These are phyloP conservation scores for Diaporthe longicolla DNA, from an alignment of 2,329 filamentous ascomycete genomes.

Conservation along the genomic window DNA sequence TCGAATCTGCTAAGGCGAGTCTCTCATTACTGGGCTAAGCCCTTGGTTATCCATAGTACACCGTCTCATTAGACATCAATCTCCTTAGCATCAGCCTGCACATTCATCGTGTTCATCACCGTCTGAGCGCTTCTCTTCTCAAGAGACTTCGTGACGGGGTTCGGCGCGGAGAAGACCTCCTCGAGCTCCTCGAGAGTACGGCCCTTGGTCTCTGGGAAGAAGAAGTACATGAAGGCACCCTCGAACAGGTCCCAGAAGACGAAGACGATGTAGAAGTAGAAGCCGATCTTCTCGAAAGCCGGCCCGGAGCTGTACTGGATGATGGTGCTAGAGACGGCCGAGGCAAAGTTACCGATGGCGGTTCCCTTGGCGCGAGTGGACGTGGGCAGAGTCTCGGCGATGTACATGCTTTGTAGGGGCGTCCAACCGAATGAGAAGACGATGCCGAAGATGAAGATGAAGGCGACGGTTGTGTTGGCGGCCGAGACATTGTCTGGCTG, in stretches of 20 bases:
- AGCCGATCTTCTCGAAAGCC: constrained; percentile 59
- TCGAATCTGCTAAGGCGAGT: neutral
- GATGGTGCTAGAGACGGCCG: constrained; percentile 54
- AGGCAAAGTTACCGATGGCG: constrained; percentile 58
- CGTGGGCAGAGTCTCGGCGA: constrained; percentile 62
- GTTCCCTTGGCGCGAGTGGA: constrained; percentile 62
- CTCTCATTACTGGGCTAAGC: neutral
- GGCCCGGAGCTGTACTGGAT: constrained; percentile 61
- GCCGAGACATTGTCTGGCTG: constrained; percentile 53
- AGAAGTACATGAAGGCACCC: constrained; percentile 62
- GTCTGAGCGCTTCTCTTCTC: constrained; percentile 59
- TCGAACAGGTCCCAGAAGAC: constrained; percentile 62
- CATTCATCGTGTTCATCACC: constrained; percentile 58
- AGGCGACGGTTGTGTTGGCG: constrained; percentile 62
- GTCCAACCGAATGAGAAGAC: constrained; percentile 67
- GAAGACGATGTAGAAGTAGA: constrained; percentile 62
- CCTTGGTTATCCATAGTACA: too few relatives aligned
- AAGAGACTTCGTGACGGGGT: constrained; percentile 61
- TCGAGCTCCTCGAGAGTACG: constrained; percentile 68
- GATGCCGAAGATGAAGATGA: constrained; percentile 68
- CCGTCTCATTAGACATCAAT: constrained; percentile 10
- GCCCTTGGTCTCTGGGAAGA: constrained; percentile 64
- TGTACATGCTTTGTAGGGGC: constrained; percentile 64
- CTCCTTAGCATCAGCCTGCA: constrained; percentile 49
- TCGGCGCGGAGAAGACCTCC: constrained; percentile 63